Evolutionary conservation across 805 yeast genomes (phyloP), one percentile per base, ranked within the genome.

Genomic region (Kluyveromyces lactis): DNA sequence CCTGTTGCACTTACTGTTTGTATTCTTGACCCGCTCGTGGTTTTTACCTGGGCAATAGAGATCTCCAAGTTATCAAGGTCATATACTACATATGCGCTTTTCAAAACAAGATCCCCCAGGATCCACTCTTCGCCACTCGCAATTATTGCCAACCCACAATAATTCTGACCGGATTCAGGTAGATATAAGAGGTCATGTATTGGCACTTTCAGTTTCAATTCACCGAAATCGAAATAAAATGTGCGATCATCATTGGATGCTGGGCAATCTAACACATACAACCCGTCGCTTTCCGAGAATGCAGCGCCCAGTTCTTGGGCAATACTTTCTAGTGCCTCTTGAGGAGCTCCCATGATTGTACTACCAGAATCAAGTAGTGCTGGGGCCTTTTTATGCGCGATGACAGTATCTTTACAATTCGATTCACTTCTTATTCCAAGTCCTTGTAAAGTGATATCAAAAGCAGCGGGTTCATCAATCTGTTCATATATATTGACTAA

Each of bases 301-400:
- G 52, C 39, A 3, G 73, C 71, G 30, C 57, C 42, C 15, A 49
- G 52, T 45, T 38, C 50, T 54, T 24, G 67, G 39, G 45, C 65
- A 53, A 36, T 47, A 34, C 42, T 53, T 43, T 40, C 64, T 31
- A 45, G 55, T 15, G 67, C 46, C 23, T 41, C 54, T 7, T 40
- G 23, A 10, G 81, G 81, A 4, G 72, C 56, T 42, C 63, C 64
- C 10, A 73, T 55, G 33, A 71, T 53, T 12, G 83, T 73, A 10
- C 81, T 69, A 31, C 84, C 84, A 3, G 79, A 69, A 55, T 79
- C 84, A 30, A 79, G 53, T 7, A 74, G 44, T 3, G 69, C 75
- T 2, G 72, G 64, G 17, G 46, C 41, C 28, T 45, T 50, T 16
- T 48, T 46, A 3, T 54, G 46, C 21, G 44, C 41, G 27, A 58